phyloP scores from a whole-genome alignment of 2,329 filamentous ascomycete species.

The Geosmithia putterillii region DNA sequence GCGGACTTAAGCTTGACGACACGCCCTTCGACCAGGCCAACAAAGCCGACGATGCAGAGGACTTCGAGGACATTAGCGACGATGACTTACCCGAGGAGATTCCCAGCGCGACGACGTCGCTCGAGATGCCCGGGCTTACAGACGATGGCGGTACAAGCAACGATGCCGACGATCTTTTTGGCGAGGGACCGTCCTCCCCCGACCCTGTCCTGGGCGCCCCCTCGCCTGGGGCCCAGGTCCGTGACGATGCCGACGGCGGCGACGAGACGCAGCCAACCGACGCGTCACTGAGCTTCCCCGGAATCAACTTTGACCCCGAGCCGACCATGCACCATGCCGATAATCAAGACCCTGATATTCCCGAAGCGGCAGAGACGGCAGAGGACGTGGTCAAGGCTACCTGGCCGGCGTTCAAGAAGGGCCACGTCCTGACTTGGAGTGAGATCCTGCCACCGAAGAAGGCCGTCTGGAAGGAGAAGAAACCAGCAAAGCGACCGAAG shows the following conservation, averaged over 20 bases:
- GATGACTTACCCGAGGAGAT: constrained; percentile 79
- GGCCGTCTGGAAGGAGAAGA: constrained; percentile 67
- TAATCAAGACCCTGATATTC: constrained; percentile 51
- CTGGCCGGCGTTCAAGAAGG: constrained; percentile 70
- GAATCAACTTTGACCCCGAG: constrained; percentile 36
- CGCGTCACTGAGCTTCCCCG: constrained; percentile 20
- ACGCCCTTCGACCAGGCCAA: constrained; percentile 48
- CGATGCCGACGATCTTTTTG: constrained; percentile 57
- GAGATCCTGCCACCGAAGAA: constrained; percentile 73
- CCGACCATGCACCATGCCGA: constrained; percentile 25
- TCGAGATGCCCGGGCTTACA: constrained; percentile 39
- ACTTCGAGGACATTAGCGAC: constrained; percentile 85
- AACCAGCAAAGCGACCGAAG: constrained; percentile 67
- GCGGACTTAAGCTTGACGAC: constrained; percentile 28
- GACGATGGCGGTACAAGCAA: constrained; percentile 50
- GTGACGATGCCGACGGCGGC: constrained; percentile 24
- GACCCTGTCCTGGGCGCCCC: constrained; percentile 27
- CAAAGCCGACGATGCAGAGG: constrained; percentile 86
- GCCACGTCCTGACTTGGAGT: constrained; percentile 66
- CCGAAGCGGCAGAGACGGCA: constrained; percentile 58
- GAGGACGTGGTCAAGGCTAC: constrained; percentile 67
- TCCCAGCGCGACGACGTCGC: constrained; percentile 23
- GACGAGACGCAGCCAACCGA: constrained; percentile 17
- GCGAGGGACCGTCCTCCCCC: constrained; percentile 43
- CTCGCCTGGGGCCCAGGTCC: constrained; percentile 31